Percentiles rank a stretch among this genome's conserved stretches.
These are phyloP conservation scores for Eucalyptus polybractea DNA, from an alignment of 345 rosid genomes.

Conservation along the genomic window DNA sequence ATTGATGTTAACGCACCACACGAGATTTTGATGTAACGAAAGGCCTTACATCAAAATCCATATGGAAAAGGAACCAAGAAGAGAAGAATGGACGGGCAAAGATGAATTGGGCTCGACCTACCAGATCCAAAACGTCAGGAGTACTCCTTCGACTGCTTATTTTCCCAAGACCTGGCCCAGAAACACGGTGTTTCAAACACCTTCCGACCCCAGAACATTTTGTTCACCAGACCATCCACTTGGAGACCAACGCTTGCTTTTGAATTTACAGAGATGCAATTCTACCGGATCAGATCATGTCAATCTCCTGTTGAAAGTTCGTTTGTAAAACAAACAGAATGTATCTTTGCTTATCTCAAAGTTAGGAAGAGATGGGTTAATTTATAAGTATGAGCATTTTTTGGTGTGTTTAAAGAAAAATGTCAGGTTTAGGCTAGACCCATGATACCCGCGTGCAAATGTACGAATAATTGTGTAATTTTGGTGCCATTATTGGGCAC, in stretches of 20 bases:
- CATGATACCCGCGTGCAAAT: rapidly evolving
- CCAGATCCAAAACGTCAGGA: not conserved
- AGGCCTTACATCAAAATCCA: not conserved
- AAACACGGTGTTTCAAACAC: not conserved
- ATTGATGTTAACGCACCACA: not conserved
- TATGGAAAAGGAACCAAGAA: not conserved
- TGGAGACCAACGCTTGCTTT: not conserved
- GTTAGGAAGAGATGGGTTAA: rapidly evolving
- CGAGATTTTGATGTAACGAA: not conserved
- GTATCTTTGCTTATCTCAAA: too few relatives aligned
- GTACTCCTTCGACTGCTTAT: not conserved
- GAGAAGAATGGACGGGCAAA: not conserved
- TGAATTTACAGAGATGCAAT: not conserved
- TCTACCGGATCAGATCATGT: not conserved
- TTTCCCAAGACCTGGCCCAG: not conserved
- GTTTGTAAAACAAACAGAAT: too few relatives aligned
- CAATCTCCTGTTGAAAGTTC: too few relatives aligned
- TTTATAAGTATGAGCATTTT: too few relatives aligned
- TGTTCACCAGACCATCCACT: not conserved
- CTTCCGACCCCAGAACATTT: not conserved
- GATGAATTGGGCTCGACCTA: not conserved
- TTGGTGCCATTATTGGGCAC: too few relatives aligned
- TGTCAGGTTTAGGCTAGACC: rapidly evolving
- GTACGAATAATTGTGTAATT: rapidly evolving
- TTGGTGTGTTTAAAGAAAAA: too few relatives aligned